Conservation (phyloP, 306 rosid species). For the Rosa multiflora region DNA sequence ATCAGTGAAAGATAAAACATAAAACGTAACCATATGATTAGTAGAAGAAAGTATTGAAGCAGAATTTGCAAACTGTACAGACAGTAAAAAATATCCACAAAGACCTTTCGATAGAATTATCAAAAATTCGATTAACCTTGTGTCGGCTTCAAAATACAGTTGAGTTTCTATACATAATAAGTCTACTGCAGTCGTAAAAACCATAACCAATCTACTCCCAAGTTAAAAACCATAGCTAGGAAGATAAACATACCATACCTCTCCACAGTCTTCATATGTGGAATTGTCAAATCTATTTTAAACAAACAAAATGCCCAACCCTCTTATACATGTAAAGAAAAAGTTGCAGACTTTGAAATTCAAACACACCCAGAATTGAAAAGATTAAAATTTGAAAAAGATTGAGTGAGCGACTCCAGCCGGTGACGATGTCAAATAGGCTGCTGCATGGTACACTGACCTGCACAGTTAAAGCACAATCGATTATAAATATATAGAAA, state of each 20-base stretch:
- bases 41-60: too few species aligned
- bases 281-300: slow-evolving; percentile 64
- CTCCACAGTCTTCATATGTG: slow-evolving; percentile 79
- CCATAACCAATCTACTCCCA: not conserved
- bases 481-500: too few species aligned
- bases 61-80: too few species aligned
- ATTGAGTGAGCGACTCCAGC: too few species aligned
- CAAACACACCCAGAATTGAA: too few species aligned
- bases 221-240: slow-evolving; percentile 1
- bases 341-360: not conserved
- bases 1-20: too few species aligned
- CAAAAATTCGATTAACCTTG: not conserved
- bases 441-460: too few species aligned
- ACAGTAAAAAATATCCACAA: not conserved
- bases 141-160: not conserved
- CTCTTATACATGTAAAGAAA: not conserved
- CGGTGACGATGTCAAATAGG: too few species aligned
- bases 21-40: too few species aligned
- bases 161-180: not conserved
- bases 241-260: slow-evolving; percentile 54
- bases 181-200: not conserved
- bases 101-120: not conserved
- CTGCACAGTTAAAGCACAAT: too few species aligned
- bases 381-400: too few species aligned
- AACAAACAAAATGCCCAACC: slow-evolving; percentile 7